Evolutionary conservation across 768 basidiomycete species (phyloP), one percentile per base, ranked within the genome.

Genomic region (Mycena albidolilacea): DNA sequence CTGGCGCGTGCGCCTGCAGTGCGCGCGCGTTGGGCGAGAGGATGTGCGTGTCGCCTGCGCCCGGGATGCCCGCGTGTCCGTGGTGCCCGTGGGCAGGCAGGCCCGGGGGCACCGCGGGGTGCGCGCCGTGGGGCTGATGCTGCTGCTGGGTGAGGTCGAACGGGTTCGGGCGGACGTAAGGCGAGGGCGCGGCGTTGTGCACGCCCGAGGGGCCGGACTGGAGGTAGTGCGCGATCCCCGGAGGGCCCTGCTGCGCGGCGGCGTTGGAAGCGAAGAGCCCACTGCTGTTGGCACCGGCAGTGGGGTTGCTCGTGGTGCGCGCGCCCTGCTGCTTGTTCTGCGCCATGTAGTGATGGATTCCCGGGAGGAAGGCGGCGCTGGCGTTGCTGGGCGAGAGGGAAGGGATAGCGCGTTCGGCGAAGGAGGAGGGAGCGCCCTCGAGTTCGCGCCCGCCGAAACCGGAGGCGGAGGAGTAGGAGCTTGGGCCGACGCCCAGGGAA

Each of bases 1-100:
- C 96, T 0, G 97, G 96, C 1, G 95, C 95, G 76, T 97, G 96
- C 19, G 92, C 86, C 78, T 95, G 94, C 52, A 97, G 84, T 0
- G 95, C 96, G n/a, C 91, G 88, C 37, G 93, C 85, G 37, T 90
- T 89, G 0, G 96, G 94, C 15, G 92, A 93, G 0, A 91, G 82
- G 19, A 84, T 77, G 68, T 84, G 82, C 17, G 82, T 74, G 73
- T 73, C 67, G 6, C 86, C 86, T 10, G 89, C 81, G 77, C 90
- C 88, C 8, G 87, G 88, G 7, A 88, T 85, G 17, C 85, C 83
- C 41, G 88, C 46, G 46, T 19, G 14, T 17, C 17, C 10, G 41
- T 9, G 41, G 41, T 43, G 81, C 74, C 78, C 10, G 35, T 46
- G 46, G 17, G 67, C 67, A 12, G 72, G 65, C 2, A 21, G 48